phyloP scores from a whole-genome alignment of 768 basidiomycete genomes.

The Suillus cothurnatus region DNA sequence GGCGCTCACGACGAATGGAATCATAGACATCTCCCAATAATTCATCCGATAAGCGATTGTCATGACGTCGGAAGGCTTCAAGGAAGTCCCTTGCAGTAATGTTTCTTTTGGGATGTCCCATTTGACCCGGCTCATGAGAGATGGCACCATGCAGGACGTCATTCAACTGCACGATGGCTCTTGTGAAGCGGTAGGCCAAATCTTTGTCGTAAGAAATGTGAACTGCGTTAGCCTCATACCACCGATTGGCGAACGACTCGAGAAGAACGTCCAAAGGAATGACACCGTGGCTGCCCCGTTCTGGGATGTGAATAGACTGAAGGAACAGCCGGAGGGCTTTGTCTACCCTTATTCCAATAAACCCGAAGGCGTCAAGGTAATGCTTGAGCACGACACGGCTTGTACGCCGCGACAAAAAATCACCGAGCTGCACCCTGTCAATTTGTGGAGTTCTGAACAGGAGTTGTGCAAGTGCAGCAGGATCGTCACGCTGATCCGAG shows the following conservation, averaged over 20 bases:
- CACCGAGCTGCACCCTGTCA: slow-evolving; percentile 80
- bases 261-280: slow-evolving; percentile 60
- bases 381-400: slow-evolving; percentile 78
- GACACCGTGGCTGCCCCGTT: slow-evolving; percentile 36
- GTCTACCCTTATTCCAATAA: slow-evolving; percentile 82
- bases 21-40: slow-evolving; percentile 76
- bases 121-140: slow-evolving; percentile 58
- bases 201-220: slow-evolving; percentile 83
- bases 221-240: slow-evolving; percentile 87
- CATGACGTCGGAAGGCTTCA: slow-evolving; percentile 79
- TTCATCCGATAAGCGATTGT: slow-evolving; percentile 76
- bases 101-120: slow-evolving; percentile 54
- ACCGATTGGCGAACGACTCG: slow-evolving; percentile 82
- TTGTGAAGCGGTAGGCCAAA: slow-evolving; percentile 72
- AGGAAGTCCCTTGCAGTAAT: slow-evolving; percentile 80
- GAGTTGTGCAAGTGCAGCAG: slow-evolving; percentile 72
- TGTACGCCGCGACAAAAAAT: slow-evolving; percentile 75
- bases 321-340: slow-evolving; percentile 89
- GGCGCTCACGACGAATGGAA: slow-evolving; percentile 70
- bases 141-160: slow-evolving; percentile 82
- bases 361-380: slow-evolving; percentile 88
- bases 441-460: slow-evolving; percentile 84
- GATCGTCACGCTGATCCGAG: slow-evolving; percentile 61
- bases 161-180: slow-evolving; percentile 85
- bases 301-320: slow-evolving; percentile 72